Percentiles rank a stretch among this genome's conserved stretches.
These are phyloP conservation scores for Aureobasidium melanogenum DNA, from an alignment of 2,329 filamentous ascomycete species.

Conservation along the genomic window DNA sequence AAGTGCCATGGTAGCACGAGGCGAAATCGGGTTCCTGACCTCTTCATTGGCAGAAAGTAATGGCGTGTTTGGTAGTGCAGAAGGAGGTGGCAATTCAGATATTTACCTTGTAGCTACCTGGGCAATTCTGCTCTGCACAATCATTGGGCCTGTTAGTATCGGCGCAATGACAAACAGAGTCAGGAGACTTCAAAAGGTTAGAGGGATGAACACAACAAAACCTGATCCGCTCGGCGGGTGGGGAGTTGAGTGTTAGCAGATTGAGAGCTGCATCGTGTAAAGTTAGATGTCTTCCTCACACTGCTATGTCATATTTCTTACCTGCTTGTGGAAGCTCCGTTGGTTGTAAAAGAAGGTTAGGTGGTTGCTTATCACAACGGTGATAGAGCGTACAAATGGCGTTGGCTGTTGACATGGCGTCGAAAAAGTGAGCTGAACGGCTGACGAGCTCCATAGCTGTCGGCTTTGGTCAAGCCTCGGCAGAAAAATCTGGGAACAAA, in stretches of 20 bases:
- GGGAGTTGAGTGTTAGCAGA: slow-evolving; percentile 26
- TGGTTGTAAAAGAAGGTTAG: neutral
- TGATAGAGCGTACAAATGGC: neutral
- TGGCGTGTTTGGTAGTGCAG: slow-evolving; percentile 34
- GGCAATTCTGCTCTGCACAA: slow-evolving; percentile 49
- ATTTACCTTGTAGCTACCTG: slow-evolving; percentile 47
- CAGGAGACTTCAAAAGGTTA: slow-evolving; percentile 31
- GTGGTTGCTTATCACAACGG: slow-evolving; percentile 8
- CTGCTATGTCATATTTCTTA: neutral
- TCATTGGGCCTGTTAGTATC: slow-evolving; percentile 46
- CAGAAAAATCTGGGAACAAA: neutral
- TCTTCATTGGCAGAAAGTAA: slow-evolving; percentile 55
- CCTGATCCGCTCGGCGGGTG: slow-evolving; percentile 37
- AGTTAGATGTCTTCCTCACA: neutral
- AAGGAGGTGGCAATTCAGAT: slow-evolving; percentile 27
- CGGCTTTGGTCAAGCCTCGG: neutral
- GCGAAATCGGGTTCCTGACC: slow-evolving; percentile 73
- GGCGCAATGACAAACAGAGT: slow-evolving; percentile 42
- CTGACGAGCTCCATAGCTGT: neutral
- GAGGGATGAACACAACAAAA: slow-evolving; percentile 17
- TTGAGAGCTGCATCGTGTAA: neutral
- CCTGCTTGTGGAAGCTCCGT: neutral
- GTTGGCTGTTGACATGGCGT: neutral
- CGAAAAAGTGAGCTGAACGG: neutral
- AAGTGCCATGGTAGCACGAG: slow-evolving; percentile 62